phyloP scores from a whole-genome alignment of 768 basidiomycete species.

The Lactarius tabidus region DNA sequence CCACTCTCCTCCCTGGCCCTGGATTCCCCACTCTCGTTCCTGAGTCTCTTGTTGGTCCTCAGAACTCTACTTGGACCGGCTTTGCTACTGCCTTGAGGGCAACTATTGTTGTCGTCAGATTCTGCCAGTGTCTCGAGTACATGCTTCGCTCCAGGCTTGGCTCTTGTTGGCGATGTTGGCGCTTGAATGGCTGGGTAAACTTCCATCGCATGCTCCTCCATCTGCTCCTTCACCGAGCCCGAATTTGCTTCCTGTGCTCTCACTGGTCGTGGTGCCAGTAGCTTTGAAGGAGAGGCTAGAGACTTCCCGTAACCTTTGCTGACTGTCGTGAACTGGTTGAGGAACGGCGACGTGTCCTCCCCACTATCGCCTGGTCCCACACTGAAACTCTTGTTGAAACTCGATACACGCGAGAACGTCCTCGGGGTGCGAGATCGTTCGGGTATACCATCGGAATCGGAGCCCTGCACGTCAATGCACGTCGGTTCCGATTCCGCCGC shows the following conservation, averaged over 20 bases:
- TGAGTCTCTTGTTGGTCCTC: conserved; percentile 16
- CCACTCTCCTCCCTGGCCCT: not conserved
- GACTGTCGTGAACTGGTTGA: conserved; percentile 20
- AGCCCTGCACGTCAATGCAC: conserved; percentile 15
- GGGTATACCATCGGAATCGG: conserved; percentile 15
- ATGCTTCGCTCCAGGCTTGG: not conserved
- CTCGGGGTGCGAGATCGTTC: conserved; percentile 20
- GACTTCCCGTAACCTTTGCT: conserved; percentile 10
- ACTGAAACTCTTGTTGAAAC: conserved; percentile 20
- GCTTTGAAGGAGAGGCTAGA: conserved; percentile 9
- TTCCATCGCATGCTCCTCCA: not conserved
- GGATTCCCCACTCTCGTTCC: not conserved
- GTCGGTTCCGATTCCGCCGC: not conserved
- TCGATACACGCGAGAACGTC: conserved; percentile 16
- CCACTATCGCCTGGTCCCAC: conserved; percentile 3
- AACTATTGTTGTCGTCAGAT: not conserved
- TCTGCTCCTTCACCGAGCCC: not conserved
- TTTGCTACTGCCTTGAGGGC: not conserved
- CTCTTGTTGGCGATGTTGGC: conserved; percentile 16
- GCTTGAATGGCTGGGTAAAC: not conserved
- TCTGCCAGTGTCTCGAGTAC: not conserved
- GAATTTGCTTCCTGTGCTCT: not conserved
- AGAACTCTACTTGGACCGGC: not conserved
- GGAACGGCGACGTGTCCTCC: conserved; percentile 10
- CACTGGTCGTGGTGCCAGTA: not conserved